These are phyloP conservation scores for Primulina eburnea DNA, from an alignment of 257 asterid genomes.

Conservation along the genomic window DNA sequence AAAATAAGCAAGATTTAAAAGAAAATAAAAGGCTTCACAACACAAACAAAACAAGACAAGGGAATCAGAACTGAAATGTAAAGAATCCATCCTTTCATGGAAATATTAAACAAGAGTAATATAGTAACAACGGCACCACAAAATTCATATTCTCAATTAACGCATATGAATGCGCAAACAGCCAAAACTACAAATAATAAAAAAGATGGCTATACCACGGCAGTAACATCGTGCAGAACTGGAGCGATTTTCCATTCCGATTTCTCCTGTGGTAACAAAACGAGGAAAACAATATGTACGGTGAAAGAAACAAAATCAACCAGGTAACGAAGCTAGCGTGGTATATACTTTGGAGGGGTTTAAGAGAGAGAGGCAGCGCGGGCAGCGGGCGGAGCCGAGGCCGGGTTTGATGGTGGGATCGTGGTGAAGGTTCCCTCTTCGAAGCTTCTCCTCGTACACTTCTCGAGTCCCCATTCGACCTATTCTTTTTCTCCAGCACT, in stretches of 20 bases:
- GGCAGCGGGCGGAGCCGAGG: conserved; percentile 78
- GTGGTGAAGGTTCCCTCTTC: conserved; percentile 59
- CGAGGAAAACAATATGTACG: neutral
- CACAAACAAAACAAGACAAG: neutral
- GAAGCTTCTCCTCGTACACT: conserved; percentile 77
- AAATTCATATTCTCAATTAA: neutral
- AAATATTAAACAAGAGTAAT: neutral
- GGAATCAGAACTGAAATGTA: neutral
- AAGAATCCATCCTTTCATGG: neutral
- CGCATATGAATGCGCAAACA: neutral
- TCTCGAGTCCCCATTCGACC: conserved; percentile 71
- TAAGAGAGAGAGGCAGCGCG: conserved; percentile 71
- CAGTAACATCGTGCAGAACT: conserved; percentile 68
- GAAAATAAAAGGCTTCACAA: neutral
- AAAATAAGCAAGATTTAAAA: neutral
- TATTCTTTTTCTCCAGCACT: conserved; percentile 29
- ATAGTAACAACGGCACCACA: neutral
- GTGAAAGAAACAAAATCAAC: conserved; percentile 29
- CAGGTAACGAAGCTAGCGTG: neutral
- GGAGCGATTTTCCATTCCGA: conserved; percentile 62
- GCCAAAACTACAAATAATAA: neutral
- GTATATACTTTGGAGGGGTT: conserved; percentile 37
- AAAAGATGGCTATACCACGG: conserved; percentile 44
- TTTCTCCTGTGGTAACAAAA: conserved; percentile 32
- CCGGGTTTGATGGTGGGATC: conserved; percentile 82